A percentile compares a stretch with the other conserved stretches of the same genome.
Conservation (phyloP, 805 yeast genomes). For the Kregervanrija pseudodelftensis region DNA sequence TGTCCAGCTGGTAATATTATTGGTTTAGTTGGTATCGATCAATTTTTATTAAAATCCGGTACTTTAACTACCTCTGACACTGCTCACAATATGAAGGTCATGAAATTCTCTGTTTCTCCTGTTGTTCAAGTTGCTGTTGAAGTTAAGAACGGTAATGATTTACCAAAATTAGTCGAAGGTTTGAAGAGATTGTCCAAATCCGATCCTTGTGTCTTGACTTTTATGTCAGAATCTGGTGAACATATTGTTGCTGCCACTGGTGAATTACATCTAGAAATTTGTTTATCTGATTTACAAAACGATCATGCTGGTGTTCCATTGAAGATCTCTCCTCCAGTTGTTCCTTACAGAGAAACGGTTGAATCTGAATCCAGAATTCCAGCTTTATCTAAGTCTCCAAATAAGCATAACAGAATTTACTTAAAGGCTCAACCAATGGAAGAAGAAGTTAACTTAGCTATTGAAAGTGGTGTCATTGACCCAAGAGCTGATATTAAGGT, state of each 20-base stretch:
- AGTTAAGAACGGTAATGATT: constrained; percentile 98
- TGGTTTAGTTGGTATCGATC: constrained; percentile 99
- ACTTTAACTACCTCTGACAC: constrained; percentile 94
- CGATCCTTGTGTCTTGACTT: constrained; percentile 94
- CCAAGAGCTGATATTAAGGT: constrained; percentile 98
- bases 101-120: constrained; percentile 99
- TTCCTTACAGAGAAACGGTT: constrained; percentile 98
- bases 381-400: constrained; percentile 98
- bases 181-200: constrained; percentile 99
- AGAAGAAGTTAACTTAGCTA: constrained; percentile 88
- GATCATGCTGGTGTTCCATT: constrained; percentile 99
- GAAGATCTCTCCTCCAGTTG: constrained; percentile 96
- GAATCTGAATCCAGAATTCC: constrained; percentile 87
- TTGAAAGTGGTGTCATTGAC: constrained; percentile 85
- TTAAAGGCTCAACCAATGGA: constrained; percentile 93
- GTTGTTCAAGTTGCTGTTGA: constrained; percentile 99
- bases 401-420: constrained; percentile 99
- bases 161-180: constrained; percentile 99
- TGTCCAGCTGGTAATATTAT: constrained; percentile 99
- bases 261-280: constrained; percentile 98
- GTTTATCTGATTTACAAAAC: constrained; percentile 90
- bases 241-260: constrained; percentile 99
- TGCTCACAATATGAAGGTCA: constrained; percentile 99
- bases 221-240: constrained; percentile 94
- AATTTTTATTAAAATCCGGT: constrained; percentile 99